Evolutionary conservation across 2,329 filamentous ascomycete genomes (phyloP), one percentile per base, ranked within the genome.

Genomic region (Mollisiaceae sp.): DNA sequence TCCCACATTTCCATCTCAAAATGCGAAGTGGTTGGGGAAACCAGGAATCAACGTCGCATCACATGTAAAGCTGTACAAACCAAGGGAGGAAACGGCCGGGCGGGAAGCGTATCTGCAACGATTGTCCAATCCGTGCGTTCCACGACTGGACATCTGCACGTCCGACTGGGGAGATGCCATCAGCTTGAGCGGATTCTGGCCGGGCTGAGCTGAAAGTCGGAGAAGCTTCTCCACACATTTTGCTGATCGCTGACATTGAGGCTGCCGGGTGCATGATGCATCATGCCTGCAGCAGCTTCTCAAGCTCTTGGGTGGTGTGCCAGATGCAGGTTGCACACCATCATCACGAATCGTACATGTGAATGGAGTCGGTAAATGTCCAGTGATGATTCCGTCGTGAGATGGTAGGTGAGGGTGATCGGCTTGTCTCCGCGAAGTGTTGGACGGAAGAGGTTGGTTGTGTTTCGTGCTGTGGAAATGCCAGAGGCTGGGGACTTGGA

Each of bases 41-140:
- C n/a, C 20, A 22, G 45, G 24, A 18, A 32, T 35, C n/a, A 24
- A 50, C 20, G 20, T 54, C 50, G 20, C 9, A 54, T 54, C 50
- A 54, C 50, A 54, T 54, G 50, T 11, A 54, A 52, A 22, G 20
- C 45, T 24, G 20, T 20, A 24, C 22, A 9, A 20, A n/a, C 22
- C 41, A 27, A 27, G 15, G 8, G 20, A 50, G 6, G 27, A 32
- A 35, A 27, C 8, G 50, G 50, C 50, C 11, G 50, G 22, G 22
- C 50, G 50, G 50, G 50, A 54, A 52, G 27, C 27, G 27, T 32
- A 32, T 32, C 27, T 32, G 27, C 27, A 18, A 32, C 27, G 24
- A 35, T 8, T 54, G 50, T 54, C 50, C 50, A 54, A 54, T 54
- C 50, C 50, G 50, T 24, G 12, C 50, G 24, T 54, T 54, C 50